These are phyloP conservation scores for Cladorrhinum sp. DNA, from an alignment of 2,329 filamentous ascomycete genomes.

Conservation along the genomic window DNA sequence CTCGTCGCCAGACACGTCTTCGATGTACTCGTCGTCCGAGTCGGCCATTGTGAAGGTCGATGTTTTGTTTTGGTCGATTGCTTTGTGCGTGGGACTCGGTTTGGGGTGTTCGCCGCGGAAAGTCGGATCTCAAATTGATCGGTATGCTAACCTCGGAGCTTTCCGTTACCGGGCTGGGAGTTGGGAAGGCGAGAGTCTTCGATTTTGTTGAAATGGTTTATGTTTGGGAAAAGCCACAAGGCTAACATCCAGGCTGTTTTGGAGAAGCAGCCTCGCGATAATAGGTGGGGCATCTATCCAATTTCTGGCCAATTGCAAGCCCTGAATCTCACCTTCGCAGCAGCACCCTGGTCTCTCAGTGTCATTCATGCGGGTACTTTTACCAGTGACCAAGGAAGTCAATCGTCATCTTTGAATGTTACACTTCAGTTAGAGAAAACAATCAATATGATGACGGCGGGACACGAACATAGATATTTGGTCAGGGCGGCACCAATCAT, in stretches of 20 bases:
- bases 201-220: not conserved
- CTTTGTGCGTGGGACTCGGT: not conserved
- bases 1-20: slow-evolving; percentile 64
- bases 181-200: too few relatives aligned
- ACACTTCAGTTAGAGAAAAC: not conserved
- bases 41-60: slow-evolving; percentile 57
- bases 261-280: not conserved
- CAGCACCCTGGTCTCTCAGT: not conserved
- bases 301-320: not conserved
- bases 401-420: not conserved
- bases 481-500: not conserved
- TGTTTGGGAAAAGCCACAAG: not conserved
- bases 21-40: slow-evolving; percentile 69
- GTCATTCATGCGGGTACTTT: not conserved
- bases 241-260: not conserved
- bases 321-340: not conserved
- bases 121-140: too few relatives aligned
- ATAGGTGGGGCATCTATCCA: not conserved
- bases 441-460: not conserved
- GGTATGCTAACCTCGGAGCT: too few relatives aligned
- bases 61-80: not conserved
- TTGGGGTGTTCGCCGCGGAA: not conserved
- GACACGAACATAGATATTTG: not conserved
- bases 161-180: too few relatives aligned
- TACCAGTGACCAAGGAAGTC: too few relatives aligned